Evolutionary conservation across 106 monocot genomes (phyloP).

Genomic region (Dioscorea alata): DNA sequence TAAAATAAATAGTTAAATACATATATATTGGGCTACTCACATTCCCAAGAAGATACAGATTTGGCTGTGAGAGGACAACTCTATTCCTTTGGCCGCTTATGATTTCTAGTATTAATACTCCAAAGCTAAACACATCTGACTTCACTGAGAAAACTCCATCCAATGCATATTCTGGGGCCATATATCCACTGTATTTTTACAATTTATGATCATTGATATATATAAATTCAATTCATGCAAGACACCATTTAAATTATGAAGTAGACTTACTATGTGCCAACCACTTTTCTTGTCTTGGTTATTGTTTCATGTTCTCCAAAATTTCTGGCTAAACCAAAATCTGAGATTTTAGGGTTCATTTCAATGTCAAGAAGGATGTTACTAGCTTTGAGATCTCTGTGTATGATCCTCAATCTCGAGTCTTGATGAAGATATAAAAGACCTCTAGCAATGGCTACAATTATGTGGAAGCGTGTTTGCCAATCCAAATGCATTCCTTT

Average conservation of each 20-base stretch:
- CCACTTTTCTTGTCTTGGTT: conserved; percentile 9
- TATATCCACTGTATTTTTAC: conserved; percentile 23
- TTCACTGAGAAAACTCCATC: conserved; percentile 27
- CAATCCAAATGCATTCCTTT: conserved; percentile 7
- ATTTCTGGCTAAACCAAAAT: conserved; percentile 23
- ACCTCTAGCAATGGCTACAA: conserved; percentile 21
- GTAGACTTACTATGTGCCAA: conserved; percentile 22
- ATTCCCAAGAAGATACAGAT: not conserved
- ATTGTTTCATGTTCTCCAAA: conserved; percentile 6
- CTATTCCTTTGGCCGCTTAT: conserved; percentile 21
- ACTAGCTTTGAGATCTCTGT: not conserved
- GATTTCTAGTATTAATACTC: conserved; percentile 32
- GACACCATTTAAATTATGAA: too few relatives aligned
- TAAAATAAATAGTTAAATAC: not conserved
- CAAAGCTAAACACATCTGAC: conserved; percentile 34
- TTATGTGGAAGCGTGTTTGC: conserved; percentile 11
- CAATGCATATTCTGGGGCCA: conserved; percentile 40
- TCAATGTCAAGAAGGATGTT: conserved; percentile 20
- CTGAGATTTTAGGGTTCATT: conserved; percentile 33
- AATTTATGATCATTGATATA: not conserved
- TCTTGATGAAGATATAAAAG: conserved; percentile 24
- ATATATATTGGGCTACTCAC: conserved; percentile 2
- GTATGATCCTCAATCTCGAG: conserved; percentile 8
- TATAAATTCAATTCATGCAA: not conserved
- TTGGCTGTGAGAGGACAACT: not conserved